A percentile compares a stretch with the other conserved stretches of the same genome.
These are phyloP conservation scores for Madurella mycetomatis DNA, from an alignment of 2,329 filamentous ascomycete genomes.

Conservation along the genomic window DNA sequence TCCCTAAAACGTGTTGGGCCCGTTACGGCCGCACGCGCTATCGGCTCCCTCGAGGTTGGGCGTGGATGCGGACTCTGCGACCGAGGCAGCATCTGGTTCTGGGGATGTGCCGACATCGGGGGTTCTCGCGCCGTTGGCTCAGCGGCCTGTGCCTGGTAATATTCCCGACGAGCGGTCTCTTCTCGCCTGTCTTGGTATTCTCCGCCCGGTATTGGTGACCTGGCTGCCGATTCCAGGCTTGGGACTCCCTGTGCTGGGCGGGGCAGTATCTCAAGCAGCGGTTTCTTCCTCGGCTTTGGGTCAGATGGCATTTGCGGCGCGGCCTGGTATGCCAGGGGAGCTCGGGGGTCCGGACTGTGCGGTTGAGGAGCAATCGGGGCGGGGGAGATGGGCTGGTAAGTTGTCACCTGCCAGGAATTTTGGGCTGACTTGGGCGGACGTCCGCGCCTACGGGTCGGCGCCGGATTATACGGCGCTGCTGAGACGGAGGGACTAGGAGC, in stretches of 20 bases:
- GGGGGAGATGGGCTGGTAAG: conserved; percentile 11
- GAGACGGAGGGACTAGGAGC: conserved; percentile 16
- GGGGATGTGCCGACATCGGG: conserved; percentile 1
- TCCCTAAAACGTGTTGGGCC: conserved; percentile 5
- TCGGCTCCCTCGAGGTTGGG: conserved; percentile 6
- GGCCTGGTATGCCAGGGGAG: conserved; percentile 3
- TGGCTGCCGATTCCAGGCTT: conserved; percentile 1
- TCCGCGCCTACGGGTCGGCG: conserved; percentile 30
- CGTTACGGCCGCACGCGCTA: conserved; percentile 2
- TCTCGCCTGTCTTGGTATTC: conserved; percentile 18
- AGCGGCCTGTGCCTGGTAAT: conserved; percentile 7
- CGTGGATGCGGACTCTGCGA: conserved; percentile 10
- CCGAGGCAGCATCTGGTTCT: conserved; percentile 11
- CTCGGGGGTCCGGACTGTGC: conserved; percentile 14
- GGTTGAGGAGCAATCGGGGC: conserved; percentile 18
- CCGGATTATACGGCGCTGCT: conserved; percentile 19
- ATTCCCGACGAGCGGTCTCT: conserved; percentile 9
- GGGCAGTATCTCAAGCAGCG: conserved; percentile 17
- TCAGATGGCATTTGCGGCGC: conserved; percentile 6
- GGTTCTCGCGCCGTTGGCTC: conserved; percentile 6
- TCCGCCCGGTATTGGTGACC: conserved; percentile 6
- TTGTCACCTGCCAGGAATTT: conserved; percentile 20
- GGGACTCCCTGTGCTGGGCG: conserved; percentile 9
- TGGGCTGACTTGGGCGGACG: conserved; percentile 33
- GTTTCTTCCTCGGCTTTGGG: conserved; percentile 10